Evolutionary conservation across 2,329 filamentous ascomycete genomes (phyloP).

Genomic region (Epichloe gansuensis): DNA sequence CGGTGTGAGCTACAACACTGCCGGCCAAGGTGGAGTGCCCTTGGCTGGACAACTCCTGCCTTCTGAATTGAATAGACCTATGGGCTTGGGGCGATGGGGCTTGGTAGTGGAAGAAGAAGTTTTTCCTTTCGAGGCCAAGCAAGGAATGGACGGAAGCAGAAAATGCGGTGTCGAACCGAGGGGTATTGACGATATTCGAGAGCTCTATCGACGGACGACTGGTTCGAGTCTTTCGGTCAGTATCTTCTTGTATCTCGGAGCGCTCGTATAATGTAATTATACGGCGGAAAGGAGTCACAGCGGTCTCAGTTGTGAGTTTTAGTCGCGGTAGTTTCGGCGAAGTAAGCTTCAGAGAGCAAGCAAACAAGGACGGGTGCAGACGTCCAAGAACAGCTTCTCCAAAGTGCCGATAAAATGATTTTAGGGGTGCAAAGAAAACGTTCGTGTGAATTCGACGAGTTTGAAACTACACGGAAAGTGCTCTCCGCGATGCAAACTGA

Average conservation of each 20-base stretch:
- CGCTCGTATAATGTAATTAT: neutral
- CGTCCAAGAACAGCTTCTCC: slow-evolving; percentile 23
- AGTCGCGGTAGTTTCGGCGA: neutral
- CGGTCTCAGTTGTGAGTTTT: slow-evolving; percentile 3
- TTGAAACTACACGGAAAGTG: neutral
- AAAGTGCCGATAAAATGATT: slow-evolving; percentile 2
- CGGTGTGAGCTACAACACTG: slow-evolving; percentile 29
- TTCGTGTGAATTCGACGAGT: no score
- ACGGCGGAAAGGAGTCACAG: neutral
- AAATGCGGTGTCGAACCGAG: neutral
- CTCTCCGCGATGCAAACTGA: slow-evolving; percentile 3
- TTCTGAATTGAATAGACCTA: neutral
- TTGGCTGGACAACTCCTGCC: slow-evolving; percentile 18
- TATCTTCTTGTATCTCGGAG: neutral
- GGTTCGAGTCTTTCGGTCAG: neutral
- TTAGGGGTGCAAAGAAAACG: neutral
- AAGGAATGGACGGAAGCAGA: neutral
- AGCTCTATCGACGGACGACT: neutral
- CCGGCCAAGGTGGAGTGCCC: slow-evolving; percentile 20
- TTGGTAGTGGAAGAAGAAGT: neutral
- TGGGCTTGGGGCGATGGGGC: neutral
- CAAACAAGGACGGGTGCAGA: slow-evolving; percentile 27
- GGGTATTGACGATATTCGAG: neutral
- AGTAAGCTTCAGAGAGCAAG: slow-evolving; percentile 9
- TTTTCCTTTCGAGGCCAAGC: neutral